A percentile compares a stretch with the other conserved stretches of the same genome.
These are phyloP conservation scores for Entelexis paramagnoliae DNA, from an alignment of 1,139 yeast genomes.

Conservation along the genomic window DNA sequence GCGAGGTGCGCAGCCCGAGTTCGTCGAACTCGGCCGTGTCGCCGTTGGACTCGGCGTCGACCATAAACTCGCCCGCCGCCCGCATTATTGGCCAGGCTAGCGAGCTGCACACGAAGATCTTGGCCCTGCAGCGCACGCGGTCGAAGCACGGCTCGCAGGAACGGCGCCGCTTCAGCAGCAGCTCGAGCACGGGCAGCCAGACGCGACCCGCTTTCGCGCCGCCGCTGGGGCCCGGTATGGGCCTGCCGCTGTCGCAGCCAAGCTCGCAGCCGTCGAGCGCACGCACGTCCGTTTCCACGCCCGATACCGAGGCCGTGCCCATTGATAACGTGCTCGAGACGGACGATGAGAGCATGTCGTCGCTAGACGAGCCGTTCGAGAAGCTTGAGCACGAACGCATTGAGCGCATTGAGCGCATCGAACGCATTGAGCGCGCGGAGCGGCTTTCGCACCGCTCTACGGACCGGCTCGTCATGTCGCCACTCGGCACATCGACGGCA, in stretches of 20 bases:
- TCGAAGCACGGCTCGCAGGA: slow-evolving; percentile 6
- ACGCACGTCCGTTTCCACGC: slow-evolving; percentile 11
- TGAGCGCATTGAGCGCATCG: not conserved
- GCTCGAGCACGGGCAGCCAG: slow-evolving; percentile 1
- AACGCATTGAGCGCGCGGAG: not conserved
- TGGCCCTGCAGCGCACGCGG: slow-evolving; percentile 26
- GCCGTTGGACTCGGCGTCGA: slow-evolving; percentile 7
- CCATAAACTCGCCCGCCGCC: slow-evolving; percentile 4
- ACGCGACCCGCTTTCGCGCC: not conserved
- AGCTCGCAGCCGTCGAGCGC: slow-evolving; percentile 3
- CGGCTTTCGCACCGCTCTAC: not conserved
- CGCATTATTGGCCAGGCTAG: slow-evolving; percentile 36
- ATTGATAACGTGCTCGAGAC: slow-evolving; percentile 4
- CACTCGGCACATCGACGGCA: not conserved
- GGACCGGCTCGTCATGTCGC: not conserved
- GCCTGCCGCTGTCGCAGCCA: not conserved
- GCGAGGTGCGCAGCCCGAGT: slow-evolving; percentile 4
- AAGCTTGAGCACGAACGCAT: not conserved
- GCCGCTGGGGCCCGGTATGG: not conserved
- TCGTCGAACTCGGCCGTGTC: slow-evolving; percentile 1
- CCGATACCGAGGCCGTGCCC: slow-evolving; percentile 3
- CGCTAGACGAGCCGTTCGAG: slow-evolving; percentile 7
- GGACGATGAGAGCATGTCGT: slow-evolving; percentile 6
- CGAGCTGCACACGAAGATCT: slow-evolving; percentile 61
- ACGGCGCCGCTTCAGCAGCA: not conserved